Base-by-base conservation (phyloP, 1,284 basidiomycete species). In the Phellopilus nigrolimitatus region DNA sequence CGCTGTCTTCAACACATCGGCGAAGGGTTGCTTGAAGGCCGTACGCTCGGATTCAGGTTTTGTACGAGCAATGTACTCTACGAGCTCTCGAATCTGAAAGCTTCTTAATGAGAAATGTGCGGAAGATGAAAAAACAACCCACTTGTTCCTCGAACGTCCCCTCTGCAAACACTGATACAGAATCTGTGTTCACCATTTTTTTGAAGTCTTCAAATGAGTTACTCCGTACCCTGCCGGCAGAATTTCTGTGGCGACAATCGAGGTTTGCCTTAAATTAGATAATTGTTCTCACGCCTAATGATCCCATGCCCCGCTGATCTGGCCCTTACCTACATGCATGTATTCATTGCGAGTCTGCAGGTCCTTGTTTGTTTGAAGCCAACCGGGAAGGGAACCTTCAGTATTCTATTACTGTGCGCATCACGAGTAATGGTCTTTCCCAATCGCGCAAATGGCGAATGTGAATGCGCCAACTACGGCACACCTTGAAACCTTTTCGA, bases 71-170 rank as follows among this genome's bases (percentile, higher is more conserved):
- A 91, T 71, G 68, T 91, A 94, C 61, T 81, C 79, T 39, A 89
- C 79, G 38, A 93, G 72, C 64, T 94, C 91, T 63, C 80, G 76
- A 61, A 91, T 79, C 86, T 93, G 66, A 37, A 30, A 56, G n/a
- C n/a, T n/a, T n/a, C 44, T 9, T 9, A 25, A 27, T 17, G 19
- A 39, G 28, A 52, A 39, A 22, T 8, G 19, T 25, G 22, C 2
- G 19, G 31, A 12, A 4, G 17, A n/a, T 28, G 25, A 3, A 13
- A 13, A 19, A 43, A 34, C 27, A 42, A 47, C 61, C 57, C 63
- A 90, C 90, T 80, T 91, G 88, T 67, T 92, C 88, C 64, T 85
- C 80, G 63, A 91, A 93, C 0, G 91, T 89, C 53, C 91, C 88
- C 68, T 94, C 91, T 21, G 88, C 82, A 62, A 91, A 91, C 60